A percentile compares a stretch with the other conserved stretches of the same genome.
Evolutionary conservation across 177 flowering plant species (phyloP).

Genomic region (Vitis hybrid): DNA sequence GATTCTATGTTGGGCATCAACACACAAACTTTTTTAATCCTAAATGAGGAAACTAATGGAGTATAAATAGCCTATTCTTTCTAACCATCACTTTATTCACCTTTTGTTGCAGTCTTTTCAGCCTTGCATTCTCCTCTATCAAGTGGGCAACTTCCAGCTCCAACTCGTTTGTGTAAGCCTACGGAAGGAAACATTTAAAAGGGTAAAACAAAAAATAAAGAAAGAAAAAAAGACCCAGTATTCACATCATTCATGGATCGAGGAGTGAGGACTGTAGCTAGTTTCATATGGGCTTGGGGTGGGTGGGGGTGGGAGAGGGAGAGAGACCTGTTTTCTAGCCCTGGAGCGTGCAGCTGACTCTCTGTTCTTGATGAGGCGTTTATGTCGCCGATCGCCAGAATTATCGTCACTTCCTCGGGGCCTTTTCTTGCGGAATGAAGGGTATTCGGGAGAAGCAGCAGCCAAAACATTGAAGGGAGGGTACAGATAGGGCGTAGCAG

Average conservation of each 20-base stretch:
- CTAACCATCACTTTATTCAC: slow-evolving; percentile 12
- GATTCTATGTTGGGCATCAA: too few relatives aligned
- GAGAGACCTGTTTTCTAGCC: slow-evolving; percentile 57
- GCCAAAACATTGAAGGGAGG: slow-evolving; percentile 27
- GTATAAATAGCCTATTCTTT: too few relatives aligned
- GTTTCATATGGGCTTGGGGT: too few relatives aligned
- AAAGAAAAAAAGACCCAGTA: slow-evolving; percentile 5
- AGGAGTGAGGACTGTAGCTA: too few relatives aligned
- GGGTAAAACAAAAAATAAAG: neutral
- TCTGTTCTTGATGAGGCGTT: slow-evolving; percentile 68
- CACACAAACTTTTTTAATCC: neutral
- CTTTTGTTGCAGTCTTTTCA: slow-evolving; percentile 41
- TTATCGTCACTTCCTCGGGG: slow-evolving; percentile 25
- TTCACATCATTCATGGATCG: too few relatives aligned
- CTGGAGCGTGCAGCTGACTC: slow-evolving; percentile 68
- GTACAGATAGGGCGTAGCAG: slow-evolving; percentile 4
- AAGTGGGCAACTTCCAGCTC: slow-evolving; percentile 53
- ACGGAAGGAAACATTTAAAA: neutral
- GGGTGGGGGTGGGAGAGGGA: neutral
- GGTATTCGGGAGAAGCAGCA: slow-evolving; percentile 18
- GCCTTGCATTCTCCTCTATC: slow-evolving; percentile 55
- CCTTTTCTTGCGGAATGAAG: slow-evolving; percentile 33
- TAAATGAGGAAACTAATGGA: neutral
- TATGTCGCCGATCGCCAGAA: slow-evolving; percentile 41
- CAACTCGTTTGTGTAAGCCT: slow-evolving; percentile 65